Conservation (phyloP, 2,329 filamentous ascomycete genomes). For the Neofusicoccum cordaticola region DNA sequence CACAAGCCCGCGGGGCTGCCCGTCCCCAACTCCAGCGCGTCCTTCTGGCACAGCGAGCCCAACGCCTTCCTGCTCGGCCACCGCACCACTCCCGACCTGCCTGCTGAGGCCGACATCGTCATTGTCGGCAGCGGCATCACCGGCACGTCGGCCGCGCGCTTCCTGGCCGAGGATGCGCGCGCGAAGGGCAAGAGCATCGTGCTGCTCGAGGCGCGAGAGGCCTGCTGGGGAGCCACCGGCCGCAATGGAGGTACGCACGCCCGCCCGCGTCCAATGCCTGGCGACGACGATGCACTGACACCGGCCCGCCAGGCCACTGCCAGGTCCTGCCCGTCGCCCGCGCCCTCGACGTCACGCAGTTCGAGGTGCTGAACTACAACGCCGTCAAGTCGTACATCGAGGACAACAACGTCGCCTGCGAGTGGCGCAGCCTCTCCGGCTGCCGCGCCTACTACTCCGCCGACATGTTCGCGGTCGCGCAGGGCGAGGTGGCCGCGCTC, state of each 20-base stretch:
- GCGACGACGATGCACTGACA: neutral
- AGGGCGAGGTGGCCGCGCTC: constrained; percentile 52
- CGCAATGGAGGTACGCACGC: constrained; percentile 33
- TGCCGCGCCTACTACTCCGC: constrained; percentile 63
- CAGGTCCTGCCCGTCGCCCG: constrained; percentile 67
- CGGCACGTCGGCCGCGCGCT: constrained; percentile 67
- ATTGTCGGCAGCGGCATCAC: constrained; percentile 75
- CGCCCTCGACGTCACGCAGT: constrained; percentile 61
- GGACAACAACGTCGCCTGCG: constrained; percentile 61
- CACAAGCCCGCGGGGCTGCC: constrained; percentile 49
- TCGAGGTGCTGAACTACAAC: constrained; percentile 68
- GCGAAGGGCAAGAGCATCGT: constrained; percentile 55
- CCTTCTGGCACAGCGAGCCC: constrained; percentile 73
- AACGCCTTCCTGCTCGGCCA: constrained; percentile 65
- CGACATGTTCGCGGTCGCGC: constrained; percentile 54
- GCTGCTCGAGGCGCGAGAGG: constrained; percentile 75
- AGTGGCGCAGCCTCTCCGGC: constrained; percentile 63
- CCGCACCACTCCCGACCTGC: constrained; percentile 63
- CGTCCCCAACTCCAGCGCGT: constrained; percentile 57
- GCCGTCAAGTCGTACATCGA: constrained; percentile 59
- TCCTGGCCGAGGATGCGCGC: constrained; percentile 50
- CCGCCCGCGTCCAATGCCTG: neutral
- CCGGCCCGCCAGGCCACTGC: constrained; percentile 54
- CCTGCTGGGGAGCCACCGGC: constrained; percentile 81
- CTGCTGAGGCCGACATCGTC: constrained; percentile 61